Base-by-base conservation (phyloP, 257 asterid species). In the Plectranthus barbatus region DNA sequence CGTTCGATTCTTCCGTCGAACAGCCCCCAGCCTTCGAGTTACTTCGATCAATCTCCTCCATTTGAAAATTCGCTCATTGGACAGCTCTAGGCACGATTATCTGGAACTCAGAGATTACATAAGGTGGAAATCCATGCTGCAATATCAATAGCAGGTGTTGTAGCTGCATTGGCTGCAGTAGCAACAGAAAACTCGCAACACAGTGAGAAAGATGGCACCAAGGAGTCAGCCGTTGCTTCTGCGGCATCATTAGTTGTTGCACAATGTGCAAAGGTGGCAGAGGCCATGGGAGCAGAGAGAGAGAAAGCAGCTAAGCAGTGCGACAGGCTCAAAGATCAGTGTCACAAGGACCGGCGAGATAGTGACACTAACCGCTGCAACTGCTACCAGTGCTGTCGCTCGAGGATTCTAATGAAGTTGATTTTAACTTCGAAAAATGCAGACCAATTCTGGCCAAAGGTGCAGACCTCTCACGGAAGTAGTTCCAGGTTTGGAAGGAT, bases 71-170 rank as follows among this genome's bases (percentile, higher is more conserved):
- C n/a, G n/a, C n/a, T n/a, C n/a, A n/a, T n/a, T n/a, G n/a, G n/a
- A n/a, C n/a, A n/a, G n/a, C n/a, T n/a, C n/a, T n/a, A n/a, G n/a
- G n/a, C n/a, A n/a, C n/a, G n/a, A n/a, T n/a, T n/a, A n/a, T n/a
- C n/a, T n/a, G n/a, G n/a, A n/a, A n/a, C n/a, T n/a, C 80, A 81
- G 73, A 81, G 98, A 64, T 26, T 88, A 68, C 88, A 81, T 62
- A 88, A 79, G 56, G 98, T 96, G 6, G 96, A 91, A 72, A 86
- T 88, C 29, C 94, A 91, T 48, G 98, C 98, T 51, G 96, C 98
- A 0, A 60, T 91, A 55, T 88, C 98, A n/a, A 84, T 91, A 33
- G 98, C 96, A 20, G 92, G 96, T 7, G 85, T 91, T 12, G 98
- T 96, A 52, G 96, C 96, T 11, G 95, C 98, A 4, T 72, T 91